Evolutionary conservation across 1,284 basidiomycete genomes (phyloP), one percentile per base, ranked within the genome.

Genomic region (Vanrija pseudolonga): DNA sequence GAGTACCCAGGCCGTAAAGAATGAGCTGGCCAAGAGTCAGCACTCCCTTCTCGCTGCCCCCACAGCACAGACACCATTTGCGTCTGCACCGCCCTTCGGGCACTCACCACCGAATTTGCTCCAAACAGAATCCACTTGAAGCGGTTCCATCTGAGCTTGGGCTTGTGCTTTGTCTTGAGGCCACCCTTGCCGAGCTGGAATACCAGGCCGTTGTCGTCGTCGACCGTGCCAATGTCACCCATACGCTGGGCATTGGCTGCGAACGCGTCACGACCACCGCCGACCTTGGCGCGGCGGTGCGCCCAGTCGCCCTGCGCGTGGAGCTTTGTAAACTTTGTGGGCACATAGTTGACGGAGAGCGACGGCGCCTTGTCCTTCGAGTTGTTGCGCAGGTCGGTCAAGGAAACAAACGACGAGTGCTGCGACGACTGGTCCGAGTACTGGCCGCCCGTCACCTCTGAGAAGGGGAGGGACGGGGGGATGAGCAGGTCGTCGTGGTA

Each of bases 81-180:
- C 12, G 38, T 14, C 32, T 32, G 32, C 32, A 32, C 32, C 32
- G 32, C 32, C 32, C 22, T 17, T 24, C 28, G 19, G 26, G 11
- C 14, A 80, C 82, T 67, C 56, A 84, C 83, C 28, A 82, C 45
- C 28, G 72, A 67, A 66, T 85, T 86, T 37, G 83, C 76, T 28
- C 78, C 39, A 63, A 86, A 83, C 42, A 87, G 68, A 11, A 77
- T 74, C 84, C 84, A 86, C 69, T 87, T 87, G 78, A 87, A 87
- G 61, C 76, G 78, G 65, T 83, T 87, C 85, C 85, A 87, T 28
- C 81, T 76, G 62, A 83, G 72, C 58, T 78, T 80, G 43, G 76
- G 74, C 60, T 77, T 78, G 52, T 77, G 68, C 59, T 74, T 64
- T 36, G 73, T 73, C 74, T 66, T 73, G 66, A 72, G 57, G 5